Base-by-base conservation (phyloP, 2,329 filamentous ascomycete species). In the Trichoderma afroharzianum region DNA sequence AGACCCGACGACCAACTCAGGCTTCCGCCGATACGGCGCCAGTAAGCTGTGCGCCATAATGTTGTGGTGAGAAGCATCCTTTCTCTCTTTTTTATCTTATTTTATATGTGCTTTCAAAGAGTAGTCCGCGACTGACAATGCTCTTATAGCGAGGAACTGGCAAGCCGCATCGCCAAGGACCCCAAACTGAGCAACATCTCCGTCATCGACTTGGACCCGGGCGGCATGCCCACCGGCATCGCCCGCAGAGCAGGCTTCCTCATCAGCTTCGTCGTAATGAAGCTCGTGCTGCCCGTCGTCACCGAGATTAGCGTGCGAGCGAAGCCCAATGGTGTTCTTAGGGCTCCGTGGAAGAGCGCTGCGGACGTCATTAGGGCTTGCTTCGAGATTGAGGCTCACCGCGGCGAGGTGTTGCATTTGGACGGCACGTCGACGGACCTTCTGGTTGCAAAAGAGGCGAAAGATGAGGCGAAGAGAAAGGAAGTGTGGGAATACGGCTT, bases 161-260 rank as follows among this genome's bases (percentile, higher is more conserved):
- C 77, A 53, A 71, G 63, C 12, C 80, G 82, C n/a, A 73, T 83
- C 2, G 76, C 75, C 47, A 70, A 62, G n/a, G 81, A 83, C 64
- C 79, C 79, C 36, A 68, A 70, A 6, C 75, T 83, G 7, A 78
- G 74, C 50, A 77, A 79, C 15, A 77, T 84, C 67, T 77, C 76
- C 24, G 75, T 83, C 50, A 71, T 82, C 3, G 80, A 80, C 6
- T 71, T 83, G 14, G 82, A 84, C 59, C 82, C 82, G 0, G 82
- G 82, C 58, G 76, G 74, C 12, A 83, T 84, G 78, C 63, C 70
- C 47, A 80, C 79, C 9, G 78, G 77, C 21, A 73, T 83, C 3
- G 68, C 61, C n/a, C 77, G 78, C 18, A 76, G 76, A 32, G 77
- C 74, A 18, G 70, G 75, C 47, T 78, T 77, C 59, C 11, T 77